phyloP scores from a whole-genome alignment of 2,329 filamentous ascomycete genomes.

The Venturia pyrina region DNA sequence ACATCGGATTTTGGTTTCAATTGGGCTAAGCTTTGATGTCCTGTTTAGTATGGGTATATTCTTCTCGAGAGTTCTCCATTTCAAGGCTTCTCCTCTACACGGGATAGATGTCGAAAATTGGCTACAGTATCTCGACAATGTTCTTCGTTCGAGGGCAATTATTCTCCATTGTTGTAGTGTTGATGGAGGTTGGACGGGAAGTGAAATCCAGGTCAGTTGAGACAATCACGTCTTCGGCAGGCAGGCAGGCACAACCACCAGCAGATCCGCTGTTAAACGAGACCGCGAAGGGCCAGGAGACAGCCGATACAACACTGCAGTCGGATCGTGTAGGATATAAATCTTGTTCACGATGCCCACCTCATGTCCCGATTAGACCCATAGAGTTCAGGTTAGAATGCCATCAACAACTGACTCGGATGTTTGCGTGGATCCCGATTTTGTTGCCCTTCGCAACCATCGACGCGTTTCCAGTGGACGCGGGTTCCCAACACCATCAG shows the following conservation, averaged over 20 bases:
- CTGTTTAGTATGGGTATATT: too few relatives aligned
- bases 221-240: not conserved
- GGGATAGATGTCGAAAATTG: too few relatives aligned
- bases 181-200: not conserved
- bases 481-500: not conserved
- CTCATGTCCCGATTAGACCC: not conserved
- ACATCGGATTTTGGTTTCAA: too few relatives aligned
- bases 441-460: not conserved
- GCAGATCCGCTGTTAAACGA: not conserved
- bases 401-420: not conserved
- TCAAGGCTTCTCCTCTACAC: too few relatives aligned
- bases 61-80: too few relatives aligned
- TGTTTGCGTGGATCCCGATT: not conserved
- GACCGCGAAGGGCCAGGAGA: not conserved
- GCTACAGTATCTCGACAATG: too few relatives aligned
- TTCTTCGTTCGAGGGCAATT: too few relatives aligned
- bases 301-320: not conserved
- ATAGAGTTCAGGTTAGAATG: slow-evolving; percentile 1
- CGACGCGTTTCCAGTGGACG: not conserved
- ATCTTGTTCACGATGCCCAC: not conserved
- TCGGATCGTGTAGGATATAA: not conserved
- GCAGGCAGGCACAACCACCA: not conserved
- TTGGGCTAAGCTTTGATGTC: too few relatives aligned
- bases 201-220: not conserved
- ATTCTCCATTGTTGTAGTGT: not conserved